These are phyloP conservation scores for Kodamaea neixiangensis DNA, from an alignment of 805 yeast species.

Conservation along the genomic window DNA sequence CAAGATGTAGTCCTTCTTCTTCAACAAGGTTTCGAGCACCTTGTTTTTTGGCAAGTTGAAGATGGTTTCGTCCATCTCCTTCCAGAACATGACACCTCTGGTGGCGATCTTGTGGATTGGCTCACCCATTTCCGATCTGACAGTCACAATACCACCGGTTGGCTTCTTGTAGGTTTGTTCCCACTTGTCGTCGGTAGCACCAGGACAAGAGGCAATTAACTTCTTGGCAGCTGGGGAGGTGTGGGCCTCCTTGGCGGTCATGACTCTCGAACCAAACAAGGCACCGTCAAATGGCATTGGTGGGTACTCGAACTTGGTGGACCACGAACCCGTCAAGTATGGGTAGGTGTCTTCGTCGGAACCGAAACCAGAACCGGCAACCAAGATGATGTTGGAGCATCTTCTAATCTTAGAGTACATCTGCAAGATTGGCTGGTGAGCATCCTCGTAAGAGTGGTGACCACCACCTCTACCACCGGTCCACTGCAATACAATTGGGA, in stretches of 20 bases:
- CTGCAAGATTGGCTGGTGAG: conserved; percentile 95
- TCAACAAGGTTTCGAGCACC: conserved; percentile 73
- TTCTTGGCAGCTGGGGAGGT: conserved; percentile 93
- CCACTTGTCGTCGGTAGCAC: conserved; percentile 89
- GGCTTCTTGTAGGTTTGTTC: conserved; percentile 92
- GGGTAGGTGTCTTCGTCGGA: conserved; percentile 96
- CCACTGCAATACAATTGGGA: conserved; percentile 99
- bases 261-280: conserved; percentile 92
- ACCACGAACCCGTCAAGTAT: conserved; percentile 97
- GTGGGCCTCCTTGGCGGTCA: conserved; percentile 95
- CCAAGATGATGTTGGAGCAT: conserved; percentile 81
- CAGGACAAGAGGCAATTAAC: conserved; percentile 87
- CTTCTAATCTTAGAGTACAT: conserved; percentile 95
- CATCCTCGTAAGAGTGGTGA: conserved; percentile 98
- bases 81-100: conserved; percentile 96
- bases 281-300: conserved; percentile 99
- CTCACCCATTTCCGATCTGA: conserved; percentile 98
- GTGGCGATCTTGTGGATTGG: conserved; percentile 99
- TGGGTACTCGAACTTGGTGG: conserved; percentile 82
- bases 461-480: conserved; percentile 99
- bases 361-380: conserved; percentile 99
- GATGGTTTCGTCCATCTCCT: conserved; percentile 92
- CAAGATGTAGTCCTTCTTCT: conserved; percentile 86
- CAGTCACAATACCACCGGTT: conserved; percentile 96
- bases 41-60: conserved; percentile 90